Percentiles rank a stretch among this genome's conserved stretches.
phyloP scores from a whole-genome alignment of 306 rosid species.

The Pyrus betulifolia region DNA sequence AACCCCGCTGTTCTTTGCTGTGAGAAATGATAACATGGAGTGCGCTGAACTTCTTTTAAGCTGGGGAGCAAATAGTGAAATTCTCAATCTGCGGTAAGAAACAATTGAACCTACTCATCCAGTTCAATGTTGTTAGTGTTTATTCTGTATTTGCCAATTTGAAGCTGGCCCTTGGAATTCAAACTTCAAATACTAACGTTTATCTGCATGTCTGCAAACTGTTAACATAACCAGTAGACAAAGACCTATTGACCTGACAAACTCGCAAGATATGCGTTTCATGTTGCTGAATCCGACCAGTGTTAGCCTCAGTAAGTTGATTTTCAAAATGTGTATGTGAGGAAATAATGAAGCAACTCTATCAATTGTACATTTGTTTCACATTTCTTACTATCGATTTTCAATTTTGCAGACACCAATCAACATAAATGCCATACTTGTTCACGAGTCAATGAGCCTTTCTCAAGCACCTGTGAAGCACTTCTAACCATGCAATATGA shows the following conservation, averaged over 20 bases:
- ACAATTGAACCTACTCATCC: neutral
- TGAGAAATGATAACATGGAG: conserved; percentile 26
- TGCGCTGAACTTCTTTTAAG: conserved; percentile 37
- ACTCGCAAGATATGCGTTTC: conserved; percentile 38
- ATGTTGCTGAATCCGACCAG: conserved; percentile 25
- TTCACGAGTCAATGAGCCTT: conserved; percentile 13
- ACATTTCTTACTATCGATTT: neutral
- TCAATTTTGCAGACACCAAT: conserved; percentile 15
- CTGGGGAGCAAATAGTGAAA: conserved; percentile 40
- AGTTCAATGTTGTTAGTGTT: neutral
- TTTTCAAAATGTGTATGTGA: neutral
- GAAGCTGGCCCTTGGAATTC: neutral
- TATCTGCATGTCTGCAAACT: neutral
- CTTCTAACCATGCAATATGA: conserved; percentile 19
- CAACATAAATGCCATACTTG: conserved; percentile 9
- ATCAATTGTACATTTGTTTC: neutral
- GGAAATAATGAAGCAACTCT: neutral
- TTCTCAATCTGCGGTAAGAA: conserved; percentile 34
- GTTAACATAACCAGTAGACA: conserved; percentile 25
- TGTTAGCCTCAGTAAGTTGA: conserved; percentile 25
- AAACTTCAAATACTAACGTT: neutral
- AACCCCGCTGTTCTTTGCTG: conserved; percentile 46
- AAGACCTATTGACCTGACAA: conserved; percentile 36
- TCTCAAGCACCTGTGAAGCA: conserved; percentile 4
- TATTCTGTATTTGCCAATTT: neutral